Conservation (phyloP, 2,329 filamentous ascomycete species). For the Dactylellina parvicollis region DNA sequence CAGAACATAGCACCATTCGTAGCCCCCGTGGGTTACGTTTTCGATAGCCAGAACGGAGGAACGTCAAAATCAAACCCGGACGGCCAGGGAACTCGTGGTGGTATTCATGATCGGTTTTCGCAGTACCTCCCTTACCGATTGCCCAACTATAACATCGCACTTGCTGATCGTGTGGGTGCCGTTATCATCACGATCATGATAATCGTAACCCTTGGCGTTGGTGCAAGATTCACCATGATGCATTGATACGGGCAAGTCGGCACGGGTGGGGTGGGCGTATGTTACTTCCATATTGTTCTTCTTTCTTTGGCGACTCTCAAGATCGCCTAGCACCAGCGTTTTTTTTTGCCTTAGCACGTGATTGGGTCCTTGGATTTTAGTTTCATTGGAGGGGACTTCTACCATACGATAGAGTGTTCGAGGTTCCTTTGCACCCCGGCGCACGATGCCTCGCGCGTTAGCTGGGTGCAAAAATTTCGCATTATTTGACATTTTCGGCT, state of each 20-base stretch:
- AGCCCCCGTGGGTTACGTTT: slow-evolving; percentile 62
- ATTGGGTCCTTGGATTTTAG: neutral
- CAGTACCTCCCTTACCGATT: slow-evolving; percentile 46
- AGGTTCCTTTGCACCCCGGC: neutral
- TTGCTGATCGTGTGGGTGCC: slow-evolving; percentile 28
- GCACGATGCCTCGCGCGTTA: neutral
- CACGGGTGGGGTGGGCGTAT: neutral
- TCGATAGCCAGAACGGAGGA: slow-evolving; percentile 68
- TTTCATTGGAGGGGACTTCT: neutral
- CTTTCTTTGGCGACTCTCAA: neutral
- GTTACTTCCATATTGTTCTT: neutral
- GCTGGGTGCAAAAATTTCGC: neutral
- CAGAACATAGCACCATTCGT: slow-evolving; percentile 67
- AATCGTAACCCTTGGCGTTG: slow-evolving; percentile 24
- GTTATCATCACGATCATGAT: slow-evolving; percentile 47
- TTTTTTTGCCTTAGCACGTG: slow-evolving; percentile 3
- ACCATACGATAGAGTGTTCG: slow-evolving; percentile 28
- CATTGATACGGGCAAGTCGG: slow-evolving; percentile 11
- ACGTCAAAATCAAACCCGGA: slow-evolving; percentile 65
- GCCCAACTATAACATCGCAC: slow-evolving; percentile 21
- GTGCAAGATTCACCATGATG: slow-evolving; percentile 46
- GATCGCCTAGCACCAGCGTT: neutral
- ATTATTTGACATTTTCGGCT: neutral
- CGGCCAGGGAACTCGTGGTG: slow-evolving; percentile 47
- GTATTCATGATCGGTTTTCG: slow-evolving; percentile 34